Evolutionary conservation across 495 filamentous ascomycete species (phyloP).

Genomic region (Trichoderma reesei): DNA sequence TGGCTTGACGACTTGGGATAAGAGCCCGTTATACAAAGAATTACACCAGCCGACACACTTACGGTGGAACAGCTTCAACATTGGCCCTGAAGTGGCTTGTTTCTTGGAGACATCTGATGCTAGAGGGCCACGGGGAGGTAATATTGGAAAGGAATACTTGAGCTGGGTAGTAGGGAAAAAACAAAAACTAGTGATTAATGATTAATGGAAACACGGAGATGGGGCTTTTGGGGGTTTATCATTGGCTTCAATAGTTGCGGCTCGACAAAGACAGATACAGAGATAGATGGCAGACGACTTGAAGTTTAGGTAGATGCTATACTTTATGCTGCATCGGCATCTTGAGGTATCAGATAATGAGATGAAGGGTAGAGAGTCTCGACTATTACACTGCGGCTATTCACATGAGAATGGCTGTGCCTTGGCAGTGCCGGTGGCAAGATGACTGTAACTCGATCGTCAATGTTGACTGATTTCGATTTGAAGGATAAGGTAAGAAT

Average conservation of each 20-base stretch:
- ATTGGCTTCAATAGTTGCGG: neutral
- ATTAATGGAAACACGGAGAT: conserved; percentile 1
- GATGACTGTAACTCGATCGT: too few species aligned
- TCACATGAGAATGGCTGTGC: too few species aligned
- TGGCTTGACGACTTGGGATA: neutral
- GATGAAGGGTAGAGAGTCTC: too few species aligned
- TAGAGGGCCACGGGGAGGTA: neutral
- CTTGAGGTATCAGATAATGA: too few species aligned
- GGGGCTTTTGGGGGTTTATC: neutral
- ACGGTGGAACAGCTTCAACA: neutral
- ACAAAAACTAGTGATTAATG: conserved; percentile 6
- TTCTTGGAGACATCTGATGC: neutral
- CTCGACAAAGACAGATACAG: neutral
- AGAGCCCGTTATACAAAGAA: neutral
- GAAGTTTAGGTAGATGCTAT: neutral
- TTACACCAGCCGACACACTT: neutral
- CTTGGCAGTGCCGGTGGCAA: too few species aligned
- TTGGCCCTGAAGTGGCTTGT: neutral
- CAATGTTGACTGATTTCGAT: too few species aligned
- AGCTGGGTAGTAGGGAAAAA: neutral
- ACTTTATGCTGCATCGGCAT: neutral
- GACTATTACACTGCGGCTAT: too few species aligned
- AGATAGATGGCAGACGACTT: neutral
- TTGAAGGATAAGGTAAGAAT: too few species aligned
- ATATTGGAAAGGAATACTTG: neutral